phyloP scores from a whole-genome alignment of 805 yeast genomes.

The Kurtzmaniella fragi region DNA sequence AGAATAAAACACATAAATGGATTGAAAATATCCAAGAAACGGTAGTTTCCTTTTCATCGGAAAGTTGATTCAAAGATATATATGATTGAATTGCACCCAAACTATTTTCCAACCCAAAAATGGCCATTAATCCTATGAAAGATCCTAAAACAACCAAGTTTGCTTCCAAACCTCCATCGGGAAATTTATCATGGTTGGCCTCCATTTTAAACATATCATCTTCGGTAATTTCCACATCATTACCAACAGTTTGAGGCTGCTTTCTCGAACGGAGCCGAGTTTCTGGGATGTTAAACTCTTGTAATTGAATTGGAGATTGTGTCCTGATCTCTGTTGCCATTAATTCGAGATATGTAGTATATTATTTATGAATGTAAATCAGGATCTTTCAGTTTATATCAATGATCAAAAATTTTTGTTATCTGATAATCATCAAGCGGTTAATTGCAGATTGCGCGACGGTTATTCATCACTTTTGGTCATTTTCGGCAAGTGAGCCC shows the following conservation, averaged over 20 bases:
- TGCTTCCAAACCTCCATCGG: conserved; percentile 21
- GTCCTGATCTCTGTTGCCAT: not conserved
- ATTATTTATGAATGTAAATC: too few relatives aligned
- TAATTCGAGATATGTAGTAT: too few relatives aligned
- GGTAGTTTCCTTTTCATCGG: not conserved
- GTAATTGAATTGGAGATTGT: not conserved
- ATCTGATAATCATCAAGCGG: too few relatives aligned
- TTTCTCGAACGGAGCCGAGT: not conserved
- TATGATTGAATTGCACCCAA: conserved; percentile 18
- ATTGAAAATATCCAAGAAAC: conserved; percentile 16
- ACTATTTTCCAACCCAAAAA: conserved; percentile 16
- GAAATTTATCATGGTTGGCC: conserved; percentile 11
- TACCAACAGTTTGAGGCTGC: not conserved
- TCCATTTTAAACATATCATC: conserved; percentile 12
- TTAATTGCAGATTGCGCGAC: too few relatives aligned
- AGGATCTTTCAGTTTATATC: too few relatives aligned
- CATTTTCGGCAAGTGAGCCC: too few relatives aligned
- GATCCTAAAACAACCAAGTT: conserved; percentile 18
- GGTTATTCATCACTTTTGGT: too few relatives aligned
- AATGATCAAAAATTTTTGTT: too few relatives aligned
- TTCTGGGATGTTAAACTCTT: too few relatives aligned
- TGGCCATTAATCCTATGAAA: conserved; percentile 15
- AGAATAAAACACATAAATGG: conserved; percentile 13
- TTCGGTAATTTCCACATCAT: not conserved
- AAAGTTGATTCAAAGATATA: conserved; percentile 12